Conservation (phyloP, 148 eudicot genomes). For the Chenopodium suecicum region DNA sequence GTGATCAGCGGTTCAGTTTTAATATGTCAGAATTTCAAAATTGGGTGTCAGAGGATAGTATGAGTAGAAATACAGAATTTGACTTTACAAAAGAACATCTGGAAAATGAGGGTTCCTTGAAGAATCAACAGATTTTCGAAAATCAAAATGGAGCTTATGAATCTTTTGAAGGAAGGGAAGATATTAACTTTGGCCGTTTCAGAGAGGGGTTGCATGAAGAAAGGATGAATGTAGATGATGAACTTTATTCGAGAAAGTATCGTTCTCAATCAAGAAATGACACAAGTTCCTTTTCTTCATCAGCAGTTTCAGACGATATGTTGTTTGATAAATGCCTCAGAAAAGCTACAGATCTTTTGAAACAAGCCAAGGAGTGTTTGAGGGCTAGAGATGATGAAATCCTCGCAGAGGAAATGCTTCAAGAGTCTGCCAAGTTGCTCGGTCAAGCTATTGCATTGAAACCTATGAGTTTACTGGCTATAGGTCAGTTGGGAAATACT, state of each 20-base stretch:
- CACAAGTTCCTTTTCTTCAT: slow-evolving; percentile 40
- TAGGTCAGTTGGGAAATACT: slow-evolving; percentile 92
- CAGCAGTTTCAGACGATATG: slow-evolving; percentile 54
- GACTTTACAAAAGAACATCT: slow-evolving; percentile 32
- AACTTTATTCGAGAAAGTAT: slow-evolving; percentile 29
- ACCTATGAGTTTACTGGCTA: slow-evolving; percentile 92
- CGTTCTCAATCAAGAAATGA: slow-evolving; percentile 25
- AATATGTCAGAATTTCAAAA: slow-evolving; percentile 35
- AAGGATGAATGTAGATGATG: slow-evolving; percentile 28
- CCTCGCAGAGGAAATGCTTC: slow-evolving; percentile 55
- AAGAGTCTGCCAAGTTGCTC: slow-evolving; percentile 60
- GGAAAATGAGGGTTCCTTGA: slow-evolving; percentile 28
- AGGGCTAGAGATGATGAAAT: slow-evolving; percentile 37
- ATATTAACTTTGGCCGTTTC: slow-evolving; percentile 30
- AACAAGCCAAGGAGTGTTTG: slow-evolving; percentile 60
- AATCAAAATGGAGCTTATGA: slow-evolving; percentile 32
- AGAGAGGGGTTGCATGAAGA: slow-evolving; percentile 23
- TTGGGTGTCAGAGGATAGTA: slow-evolving; percentile 33
- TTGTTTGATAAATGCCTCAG: slow-evolving; percentile 57
- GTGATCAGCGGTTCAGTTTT: slow-evolving; percentile 30
- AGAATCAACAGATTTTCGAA: slow-evolving; percentile 29
- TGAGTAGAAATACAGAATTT: slow-evolving; percentile 35
- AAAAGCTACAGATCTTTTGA: slow-evolving; percentile 56
- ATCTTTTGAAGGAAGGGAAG: slow-evolving; percentile 26
- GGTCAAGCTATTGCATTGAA: slow-evolving; percentile 72